These are phyloP conservation scores for Leucogyrophana mollusca DNA, from an alignment of 768 basidiomycete genomes.

Conservation along the genomic window DNA sequence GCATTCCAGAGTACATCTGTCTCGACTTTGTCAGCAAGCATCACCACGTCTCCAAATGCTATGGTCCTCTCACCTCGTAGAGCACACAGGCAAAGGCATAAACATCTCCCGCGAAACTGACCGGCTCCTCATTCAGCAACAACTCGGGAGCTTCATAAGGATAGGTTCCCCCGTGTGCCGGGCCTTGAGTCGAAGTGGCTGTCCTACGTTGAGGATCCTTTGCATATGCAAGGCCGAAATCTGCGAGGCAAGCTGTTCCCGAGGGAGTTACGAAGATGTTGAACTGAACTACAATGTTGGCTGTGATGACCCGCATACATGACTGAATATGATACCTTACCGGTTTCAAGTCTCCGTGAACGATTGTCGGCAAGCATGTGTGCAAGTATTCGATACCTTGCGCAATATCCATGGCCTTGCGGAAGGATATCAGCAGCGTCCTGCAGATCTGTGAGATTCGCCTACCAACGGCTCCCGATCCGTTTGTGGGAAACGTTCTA, in stretches of 20 bases:
- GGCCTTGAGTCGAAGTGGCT: too few relatives aligned
- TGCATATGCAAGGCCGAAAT: constrained; percentile 33
- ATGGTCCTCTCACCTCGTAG: too few relatives aligned
- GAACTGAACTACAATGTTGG: constrained; percentile 6
- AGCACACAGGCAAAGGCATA: too few relatives aligned
- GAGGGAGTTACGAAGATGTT: constrained; percentile 28
- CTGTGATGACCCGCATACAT: constrained; percentile 6
- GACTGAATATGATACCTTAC: constrained; percentile 21
- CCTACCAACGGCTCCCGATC: constrained; percentile 33
- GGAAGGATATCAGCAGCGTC: too few relatives aligned
- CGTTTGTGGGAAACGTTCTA: constrained; percentile 22
- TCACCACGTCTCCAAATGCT: too few relatives aligned
- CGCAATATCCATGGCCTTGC: constrained; percentile 36
- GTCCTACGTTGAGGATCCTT: too few relatives aligned
- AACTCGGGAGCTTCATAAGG: too few relatives aligned
- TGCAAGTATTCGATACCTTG: constrained; percentile 39
- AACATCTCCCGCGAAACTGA: too few relatives aligned
- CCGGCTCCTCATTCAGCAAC: too few relatives aligned
- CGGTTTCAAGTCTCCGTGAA: constrained; percentile 44
- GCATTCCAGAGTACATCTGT: too few relatives aligned
- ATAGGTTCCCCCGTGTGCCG: too few relatives aligned
- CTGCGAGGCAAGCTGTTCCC: constrained; percentile 27
- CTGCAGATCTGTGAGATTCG: background rate
- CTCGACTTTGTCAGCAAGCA: too few relatives aligned
- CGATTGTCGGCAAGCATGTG: constrained; percentile 36